These are phyloP conservation scores for Hypoxylon sp. DNA, from an alignment of 2,329 filamentous ascomycete species.

Conservation along the genomic window DNA sequence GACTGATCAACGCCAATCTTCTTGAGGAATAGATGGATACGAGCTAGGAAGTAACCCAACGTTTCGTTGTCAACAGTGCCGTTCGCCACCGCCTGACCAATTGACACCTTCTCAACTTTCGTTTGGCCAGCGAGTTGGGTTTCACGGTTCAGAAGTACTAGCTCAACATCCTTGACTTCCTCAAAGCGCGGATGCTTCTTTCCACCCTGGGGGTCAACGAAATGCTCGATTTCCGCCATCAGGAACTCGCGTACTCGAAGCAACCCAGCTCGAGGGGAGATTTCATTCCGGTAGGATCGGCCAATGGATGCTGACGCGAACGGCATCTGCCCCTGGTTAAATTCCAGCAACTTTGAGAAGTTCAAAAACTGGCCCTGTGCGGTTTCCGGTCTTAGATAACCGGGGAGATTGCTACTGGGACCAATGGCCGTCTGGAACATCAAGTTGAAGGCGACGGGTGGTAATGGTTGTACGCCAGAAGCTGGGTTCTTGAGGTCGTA, in stretches of 20 bases:
- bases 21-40: slow-evolving; percentile 90
- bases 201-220: slow-evolving; percentile 91
- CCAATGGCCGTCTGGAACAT: slow-evolving; percentile 99
- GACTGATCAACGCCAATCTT: slow-evolving; percentile 87
- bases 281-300: slow-evolving; percentile 98
- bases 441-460: slow-evolving; percentile 94
- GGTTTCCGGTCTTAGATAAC: slow-evolving; percentile 92
- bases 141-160: slow-evolving; percentile 85
- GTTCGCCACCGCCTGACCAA: slow-evolving; percentile 86
- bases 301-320: slow-evolving; percentile 98
- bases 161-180: slow-evolving; percentile 85
- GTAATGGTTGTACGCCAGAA: slow-evolving; percentile 80
- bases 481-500: slow-evolving; percentile 90
- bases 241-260: slow-evolving; percentile 96
- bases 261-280: slow-evolving; percentile 91
- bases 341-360: slow-evolving; percentile 85
- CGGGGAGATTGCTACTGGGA: slow-evolving; percentile 86
- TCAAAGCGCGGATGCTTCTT: slow-evolving; percentile 94
- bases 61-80: slow-evolving; percentile 96
- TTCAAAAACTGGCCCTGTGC: slow-evolving; percentile 98
- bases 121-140: slow-evolving; percentile 91
- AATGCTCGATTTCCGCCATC: slow-evolving; percentile 99
- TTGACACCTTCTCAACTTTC: slow-evolving; percentile 76
- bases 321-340: slow-evolving; percentile 94
- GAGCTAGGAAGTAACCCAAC: slow-evolving; percentile 94